Conservation (phyloP, 2,329 filamentous ascomycete species). For the Aspergillus latus region DNA sequence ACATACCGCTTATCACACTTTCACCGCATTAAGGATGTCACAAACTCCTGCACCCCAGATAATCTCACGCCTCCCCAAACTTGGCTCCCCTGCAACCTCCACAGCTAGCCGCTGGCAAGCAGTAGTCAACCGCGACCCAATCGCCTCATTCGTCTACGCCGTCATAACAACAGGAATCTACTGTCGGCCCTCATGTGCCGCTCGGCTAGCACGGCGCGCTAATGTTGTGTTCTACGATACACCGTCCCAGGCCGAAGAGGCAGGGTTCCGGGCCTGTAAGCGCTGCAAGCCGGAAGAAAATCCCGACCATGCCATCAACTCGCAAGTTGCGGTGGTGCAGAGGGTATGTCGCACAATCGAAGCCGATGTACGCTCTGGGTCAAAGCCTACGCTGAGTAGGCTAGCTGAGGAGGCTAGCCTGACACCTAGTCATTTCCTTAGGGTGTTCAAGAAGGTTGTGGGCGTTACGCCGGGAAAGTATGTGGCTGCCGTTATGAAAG, state of each 20-base stretch:
- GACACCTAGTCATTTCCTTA: conserved; percentile 55
- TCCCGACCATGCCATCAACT: conserved; percentile 27
- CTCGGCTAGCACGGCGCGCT: conserved; percentile 58
- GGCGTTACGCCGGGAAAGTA: conserved; percentile 52
- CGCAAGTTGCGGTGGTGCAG: conserved; percentile 33
- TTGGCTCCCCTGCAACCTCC: neutral
- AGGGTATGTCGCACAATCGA: conserved; percentile 35
- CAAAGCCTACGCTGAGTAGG: conserved; percentile 44
- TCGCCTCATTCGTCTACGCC: conserved; percentile 53
- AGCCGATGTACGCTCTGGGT: conserved; percentile 24
- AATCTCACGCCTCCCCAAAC: conserved; percentile 25
- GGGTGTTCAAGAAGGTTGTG: conserved; percentile 54
- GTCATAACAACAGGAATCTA: conserved; percentile 59
- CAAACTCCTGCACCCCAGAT: conserved; percentile 16
- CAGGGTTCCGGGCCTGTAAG: conserved; percentile 57
- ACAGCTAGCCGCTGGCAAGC: conserved; percentile 44
- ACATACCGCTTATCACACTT: neutral
- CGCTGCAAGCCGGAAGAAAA: conserved; percentile 53
- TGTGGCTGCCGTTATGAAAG: conserved; percentile 15
- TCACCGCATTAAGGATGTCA: conserved; percentile 3
- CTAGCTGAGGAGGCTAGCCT: conserved; percentile 50
- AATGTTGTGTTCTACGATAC: conserved; percentile 57
- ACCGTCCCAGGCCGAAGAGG: conserved; percentile 47
- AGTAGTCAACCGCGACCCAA: conserved; percentile 45
- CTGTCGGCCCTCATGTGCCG: conserved; percentile 56